Conservation (phyloP, 2,329 filamentous ascomycete genomes). For the Blastomyces gilchristii region DNA sequence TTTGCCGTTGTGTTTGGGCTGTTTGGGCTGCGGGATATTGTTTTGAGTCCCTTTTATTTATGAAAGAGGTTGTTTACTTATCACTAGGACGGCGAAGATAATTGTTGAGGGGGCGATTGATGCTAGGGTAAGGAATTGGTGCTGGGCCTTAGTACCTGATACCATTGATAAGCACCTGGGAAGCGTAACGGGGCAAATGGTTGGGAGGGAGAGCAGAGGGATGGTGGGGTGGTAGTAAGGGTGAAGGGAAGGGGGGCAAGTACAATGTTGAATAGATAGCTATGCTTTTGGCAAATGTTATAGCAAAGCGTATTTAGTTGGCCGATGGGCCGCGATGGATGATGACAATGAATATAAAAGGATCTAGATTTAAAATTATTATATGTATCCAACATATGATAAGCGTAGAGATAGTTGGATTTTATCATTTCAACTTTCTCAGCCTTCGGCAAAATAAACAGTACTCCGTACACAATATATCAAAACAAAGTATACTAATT, state of each 20-base stretch:
- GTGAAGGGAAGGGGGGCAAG: neutral
- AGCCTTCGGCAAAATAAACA: neutral
- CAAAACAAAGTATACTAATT: neutral
- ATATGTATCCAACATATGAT: neutral
- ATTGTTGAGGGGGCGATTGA: neutral
- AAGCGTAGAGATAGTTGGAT: neutral
- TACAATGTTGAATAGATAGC: neutral
- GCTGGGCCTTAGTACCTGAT: neutral
- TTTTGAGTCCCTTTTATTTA: neutral
- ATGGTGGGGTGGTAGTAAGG: neutral
- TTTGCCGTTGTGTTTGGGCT: neutral
- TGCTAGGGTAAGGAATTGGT: neutral
- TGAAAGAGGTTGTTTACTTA: neutral
- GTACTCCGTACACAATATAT: neutral
- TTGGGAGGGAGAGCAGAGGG: neutral
- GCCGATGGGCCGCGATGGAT: neutral
- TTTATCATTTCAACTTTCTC: neutral
- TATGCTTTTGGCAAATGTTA: conserved; percentile 1
- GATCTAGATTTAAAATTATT: neutral
- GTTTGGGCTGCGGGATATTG: neutral
- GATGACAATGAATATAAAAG: conserved; percentile 1
- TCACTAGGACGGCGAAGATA: neutral
- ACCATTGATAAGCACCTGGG: neutral
- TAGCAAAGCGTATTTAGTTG: neutral
- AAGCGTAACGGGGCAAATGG: neutral